Evolutionary conservation across 2,329 filamentous ascomycete species (phyloP).

Genomic region (Ambrosiella cleistominuta): DNA sequence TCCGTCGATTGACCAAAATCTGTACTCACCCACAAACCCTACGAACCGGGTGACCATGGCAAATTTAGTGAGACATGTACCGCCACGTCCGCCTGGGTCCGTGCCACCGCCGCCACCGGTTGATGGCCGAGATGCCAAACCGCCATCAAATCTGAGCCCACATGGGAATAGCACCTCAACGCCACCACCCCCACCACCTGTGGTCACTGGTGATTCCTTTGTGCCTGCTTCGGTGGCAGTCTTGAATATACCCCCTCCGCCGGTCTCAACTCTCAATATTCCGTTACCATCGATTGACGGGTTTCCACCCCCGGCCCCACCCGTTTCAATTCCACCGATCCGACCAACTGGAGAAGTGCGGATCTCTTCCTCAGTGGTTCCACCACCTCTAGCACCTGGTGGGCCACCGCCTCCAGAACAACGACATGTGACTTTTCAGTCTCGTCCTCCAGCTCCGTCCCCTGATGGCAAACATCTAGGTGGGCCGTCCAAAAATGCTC

Average conservation of each 20-base stretch:
- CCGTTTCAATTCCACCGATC: background rate
- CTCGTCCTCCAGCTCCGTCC: background rate
- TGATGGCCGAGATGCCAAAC: background rate
- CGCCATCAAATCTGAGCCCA: background rate
- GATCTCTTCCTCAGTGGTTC: background rate
- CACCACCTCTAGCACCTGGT: background rate
- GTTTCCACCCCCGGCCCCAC: background rate
- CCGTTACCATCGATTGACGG: background rate
- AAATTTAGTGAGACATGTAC: background rate
- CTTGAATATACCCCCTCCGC: background rate
- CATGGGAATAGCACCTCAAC: background rate
- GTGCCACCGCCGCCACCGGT: constrained; percentile 2
- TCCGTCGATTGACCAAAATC: background rate
- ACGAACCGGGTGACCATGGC: too few species aligned
- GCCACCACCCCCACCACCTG: background rate
- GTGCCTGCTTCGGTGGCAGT: background rate
- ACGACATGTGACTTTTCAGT: background rate
- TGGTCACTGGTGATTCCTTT: background rate
- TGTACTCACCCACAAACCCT: background rate
- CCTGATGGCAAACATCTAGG: background rate
- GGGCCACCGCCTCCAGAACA: background rate
- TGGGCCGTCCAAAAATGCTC: background rate
- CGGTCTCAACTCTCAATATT: background rate
- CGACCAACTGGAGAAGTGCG: constrained; percentile 1
- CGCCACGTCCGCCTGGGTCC: background rate